Evolutionary conservation across 805 yeast genomes (phyloP), one percentile per base, ranked within the genome.

Genomic region (Brettanomyces bruxellensis): DNA sequence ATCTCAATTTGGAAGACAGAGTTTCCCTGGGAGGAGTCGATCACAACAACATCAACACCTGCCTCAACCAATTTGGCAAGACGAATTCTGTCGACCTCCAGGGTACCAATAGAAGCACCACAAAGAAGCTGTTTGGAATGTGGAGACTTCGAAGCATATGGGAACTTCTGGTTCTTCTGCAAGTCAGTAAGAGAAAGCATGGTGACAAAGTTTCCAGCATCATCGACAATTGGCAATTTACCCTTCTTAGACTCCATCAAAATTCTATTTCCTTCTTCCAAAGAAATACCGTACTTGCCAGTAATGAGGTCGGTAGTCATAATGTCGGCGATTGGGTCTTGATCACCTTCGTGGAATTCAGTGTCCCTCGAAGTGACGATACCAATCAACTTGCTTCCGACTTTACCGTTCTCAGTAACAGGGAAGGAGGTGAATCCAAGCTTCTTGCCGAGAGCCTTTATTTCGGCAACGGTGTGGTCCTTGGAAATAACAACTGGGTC

Each of bases 41-140:
- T 60, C 50, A 93, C 81, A 51, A 93, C 97, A 54, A 93, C 96
- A 68, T 93, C 99, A 65, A 93, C 79, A 60, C 99, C 99, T 47
- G 98, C 98, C 46, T 80, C 95, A 50, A 84, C 97, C 59, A 93
- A 79, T 72, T 83, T 77, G 49, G 66, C 66, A 59, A 93, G 78
- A 73, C 99, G 88, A 60, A 76, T 83, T 64, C 78, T 86, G 71
- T 93, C 99, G 59, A 86, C 83, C 40, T 78, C 84, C 52, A 95
- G 73, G 53, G 99, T 93, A 70, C 99, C 99, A 64, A 93, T 81
- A 53, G 99, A 95, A 59, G 99, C 99, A 78, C 98, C 99, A 78
- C 96, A 88, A 62, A 93, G 77, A 65, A 93, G 78, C 75, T 93
- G 99, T 76, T 93, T 93, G 45, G 98, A 86, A 57, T 81, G 74